Base-by-base conservation (phyloP, 2,329 filamentous ascomycete species). In the Ceratocystis harringtonii region DNA sequence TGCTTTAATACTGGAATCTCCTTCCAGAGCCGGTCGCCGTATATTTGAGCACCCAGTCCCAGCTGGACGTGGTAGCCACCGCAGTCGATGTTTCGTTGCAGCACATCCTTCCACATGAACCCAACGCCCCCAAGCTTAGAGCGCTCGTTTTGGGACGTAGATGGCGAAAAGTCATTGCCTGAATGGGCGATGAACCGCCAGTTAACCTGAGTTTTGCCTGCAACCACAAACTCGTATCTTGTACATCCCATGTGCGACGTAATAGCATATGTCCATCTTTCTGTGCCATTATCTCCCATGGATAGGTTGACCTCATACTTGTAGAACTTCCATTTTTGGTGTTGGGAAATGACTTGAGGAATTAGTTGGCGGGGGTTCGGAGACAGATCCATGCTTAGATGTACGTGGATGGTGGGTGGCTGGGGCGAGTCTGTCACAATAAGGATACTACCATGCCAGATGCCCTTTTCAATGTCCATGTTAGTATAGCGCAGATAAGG, bases 71-170 rank as follows among this genome's bases (percentile, higher is more conserved):
- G 94, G 74, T 97, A 99, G 0, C 94, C 94, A 65, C 92, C 91
- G 70, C 92, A 96, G 71, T 99, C 94, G 32, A 92, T 85, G 71
- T 99, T 95, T 80, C 96, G 96, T 76, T 96, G 91, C 72, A 99
- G 81, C 32, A 99, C 92, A 71, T 99, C 94, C 72, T 96, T 97
- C 94, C 94, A 99, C 92, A 99, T 95, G 72, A 94, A 89, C 0
- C 92, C 90, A 0, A 95, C 83, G 1, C 94, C 94, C 36, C 94
- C 94, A 1, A 97, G 81, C 70, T 88, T 89, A 41, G 86, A 84
- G 55, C 92, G 84, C 70, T 99, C 94, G 68, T 88, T 90, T 65
- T 91, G 87, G 68, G 86, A 91, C 1, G 95, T 94, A 69, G 88
- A 87, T 32, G 95, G 81, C 0, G 90, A 88, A 74, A 97, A 99